Evolutionary conservation across 352 stramenopile genomes (phyloP), one percentile per base, ranked within the genome.

Genomic region (Phytophthora citrophthora): DNA sequence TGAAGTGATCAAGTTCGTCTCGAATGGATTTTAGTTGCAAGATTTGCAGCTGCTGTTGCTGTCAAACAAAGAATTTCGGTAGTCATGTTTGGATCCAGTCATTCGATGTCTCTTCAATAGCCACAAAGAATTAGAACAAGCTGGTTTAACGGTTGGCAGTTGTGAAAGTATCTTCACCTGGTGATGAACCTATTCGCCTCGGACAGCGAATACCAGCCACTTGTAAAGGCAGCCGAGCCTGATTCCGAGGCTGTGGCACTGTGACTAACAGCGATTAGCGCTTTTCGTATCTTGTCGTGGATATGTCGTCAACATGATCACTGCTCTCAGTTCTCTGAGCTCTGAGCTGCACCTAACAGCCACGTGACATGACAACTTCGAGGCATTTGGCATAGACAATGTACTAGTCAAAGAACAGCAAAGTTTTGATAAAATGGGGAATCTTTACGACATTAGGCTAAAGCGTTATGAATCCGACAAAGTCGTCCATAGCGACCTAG

Each of bases 11-110:
- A 31, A 31, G 18, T 34, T 47, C 41, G 41, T 23, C 2, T 31
- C 16, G 16, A 43, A 4, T 54, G 31, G 47, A 54, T 54, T 54
- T 26, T 45, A 18, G 34, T 36, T 39, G 49, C 45, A 26, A 24
- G 29, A 54, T 54, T 56, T 56, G 49, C 49, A 47, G 49, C 24
- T 52, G 45, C 34, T n/a, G n/a, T n/a, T n/a, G n/a, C n/a, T n/a
- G n/a, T n/a, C n/a, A 18, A 12, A 12, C 39, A 16, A 45, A 13
- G 3, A 4, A 48, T 48, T 48, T 48, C 15, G 13, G 20, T 48
- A 48, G 41, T 48, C 41, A 20, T 24, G 16, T 10, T 20, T 18
- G n/a, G 6, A 20, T 41, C 36, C 20, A 20, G 20, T 20, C 20
- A 20, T 2, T 2, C 20, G 20, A 20, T 20, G 18, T 20, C 20